Evolutionary conservation across 202 grass and related monocot species (phyloP).

Genomic region (Brachypodium distachyon): DNA sequence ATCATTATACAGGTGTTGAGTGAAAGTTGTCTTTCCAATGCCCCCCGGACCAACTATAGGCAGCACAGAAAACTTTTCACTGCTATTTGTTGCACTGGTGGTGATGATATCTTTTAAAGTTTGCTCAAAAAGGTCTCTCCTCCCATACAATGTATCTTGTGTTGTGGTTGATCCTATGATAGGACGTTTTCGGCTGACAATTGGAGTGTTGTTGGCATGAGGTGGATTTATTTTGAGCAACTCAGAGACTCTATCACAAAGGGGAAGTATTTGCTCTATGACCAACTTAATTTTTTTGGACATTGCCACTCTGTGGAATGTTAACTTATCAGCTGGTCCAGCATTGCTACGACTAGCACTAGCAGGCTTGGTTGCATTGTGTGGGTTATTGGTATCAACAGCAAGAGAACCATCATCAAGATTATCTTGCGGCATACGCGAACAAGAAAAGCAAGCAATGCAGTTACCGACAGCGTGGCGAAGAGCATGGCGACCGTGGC

Average conservation of each 20-base stretch:
- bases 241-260: no score
- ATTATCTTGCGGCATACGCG: background rate
- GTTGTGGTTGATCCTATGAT: background rate
- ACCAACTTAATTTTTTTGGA: background rate
- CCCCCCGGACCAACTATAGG: background rate
- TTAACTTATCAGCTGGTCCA: background rate
- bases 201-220: no score
- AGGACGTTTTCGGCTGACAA: background rate
- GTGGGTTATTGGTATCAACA: background rate
- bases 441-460: background rate
- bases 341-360: background rate
- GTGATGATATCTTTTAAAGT: background rate
- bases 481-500: background rate
- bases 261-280: no score
- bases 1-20: background rate
- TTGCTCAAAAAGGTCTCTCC: background rate
- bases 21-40: no score
- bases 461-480: background rate
- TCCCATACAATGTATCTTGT: background rate
- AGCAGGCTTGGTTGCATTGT: background rate
- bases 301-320: background rate
- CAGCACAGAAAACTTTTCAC: background rate
- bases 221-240: no score
- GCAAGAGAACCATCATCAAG: background rate
- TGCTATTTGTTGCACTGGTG: background rate